Conservation (phyloP, 805 yeast species). For the Clavispora phyllophila region DNA sequence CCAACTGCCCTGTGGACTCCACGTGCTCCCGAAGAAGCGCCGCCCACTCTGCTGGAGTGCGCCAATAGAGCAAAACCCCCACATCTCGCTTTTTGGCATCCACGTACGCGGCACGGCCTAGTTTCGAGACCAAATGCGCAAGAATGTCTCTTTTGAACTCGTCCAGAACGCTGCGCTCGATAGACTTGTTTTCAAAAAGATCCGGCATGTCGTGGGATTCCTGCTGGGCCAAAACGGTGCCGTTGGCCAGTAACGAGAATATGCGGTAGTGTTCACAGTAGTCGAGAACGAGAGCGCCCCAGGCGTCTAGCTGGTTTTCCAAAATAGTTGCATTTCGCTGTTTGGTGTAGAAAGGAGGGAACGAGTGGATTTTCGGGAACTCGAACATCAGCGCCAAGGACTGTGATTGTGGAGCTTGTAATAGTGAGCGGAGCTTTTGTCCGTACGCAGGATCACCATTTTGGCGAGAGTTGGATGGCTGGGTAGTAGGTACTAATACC, state of each 20-base stretch:
- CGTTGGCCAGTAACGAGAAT: constrained; percentile 24
- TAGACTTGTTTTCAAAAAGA: constrained; percentile 47
- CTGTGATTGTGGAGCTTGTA: too few relatives aligned
- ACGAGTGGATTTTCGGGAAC: constrained; percentile 45
- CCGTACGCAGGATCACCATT: too few relatives aligned
- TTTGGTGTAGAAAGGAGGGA: constrained; percentile 88
- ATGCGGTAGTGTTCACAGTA: constrained; percentile 54
- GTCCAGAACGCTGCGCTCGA: constrained; percentile 49
- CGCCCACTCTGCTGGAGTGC: constrained; percentile 48
- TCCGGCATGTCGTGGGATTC: constrained; percentile 20
- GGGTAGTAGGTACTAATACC: too few relatives aligned
- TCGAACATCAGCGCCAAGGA: constrained; percentile 13
- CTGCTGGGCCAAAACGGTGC: constrained; percentile 27
- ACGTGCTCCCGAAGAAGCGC: constrained; percentile 28
- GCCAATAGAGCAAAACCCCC: constrained; percentile 63
- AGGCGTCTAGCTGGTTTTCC: constrained; percentile 70
- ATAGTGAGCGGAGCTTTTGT: too few relatives aligned
- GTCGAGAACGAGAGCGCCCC: constrained; percentile 62
- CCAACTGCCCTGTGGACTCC: constrained; percentile 74
- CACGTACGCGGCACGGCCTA: constrained; percentile 53
- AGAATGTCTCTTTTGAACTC: constrained; percentile 56
- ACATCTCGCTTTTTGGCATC: constrained; percentile 48
- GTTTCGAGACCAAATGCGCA: constrained; percentile 46
- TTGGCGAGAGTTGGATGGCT: neutral
- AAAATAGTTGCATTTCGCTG: constrained; percentile 82